Base-by-base conservation (phyloP, 495 filamentous ascomycete genomes). In the Filosporella fistucella region DNA sequence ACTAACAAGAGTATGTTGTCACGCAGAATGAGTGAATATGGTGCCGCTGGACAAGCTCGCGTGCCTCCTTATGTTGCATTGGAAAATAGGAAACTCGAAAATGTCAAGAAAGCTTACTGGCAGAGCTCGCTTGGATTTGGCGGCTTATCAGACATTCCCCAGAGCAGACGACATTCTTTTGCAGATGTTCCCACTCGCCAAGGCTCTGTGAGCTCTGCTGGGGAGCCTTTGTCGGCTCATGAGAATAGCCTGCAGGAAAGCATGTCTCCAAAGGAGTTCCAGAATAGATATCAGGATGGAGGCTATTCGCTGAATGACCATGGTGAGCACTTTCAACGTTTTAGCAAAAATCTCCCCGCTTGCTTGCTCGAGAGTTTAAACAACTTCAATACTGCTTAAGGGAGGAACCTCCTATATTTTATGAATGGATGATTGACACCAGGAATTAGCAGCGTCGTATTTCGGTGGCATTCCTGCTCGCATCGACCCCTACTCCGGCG, bases 151-250 rank as follows among this genome's bases (percentile, higher is more conserved):
- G 86, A 91, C 42, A 69, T 82, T 14, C 79, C 87, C 23, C 90
- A 96, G 54, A 96, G 91, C 59, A 81, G 93, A 40, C 84, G 93
- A 3, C 93, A 98, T 65, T 97, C 93, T n/a, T 95, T 98, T 63
- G 91, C 90, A n/a, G 88, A 91, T 59, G 76, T 86, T 14, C 82
- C 82, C 2, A 79, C 81, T 28, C 71, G 86, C 24, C 83, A 89
- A 53, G 70, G 68, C 10, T 90, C 86, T 3, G 74, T 88, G 42
- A 73, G 82, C 45, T 85, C 84, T 17, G 64, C 75, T 41, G 71
- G 72, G 33, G 84, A 89, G 28, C 63, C 71, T 4, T 64, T 68
- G 9, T 63, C 53, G 61, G 11, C 55, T 4, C 49, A 49, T 37
- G 56, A 59, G 29, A 48, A 17, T 23, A 53, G 16, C 23, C 14